phyloP scores from a whole-genome alignment of 2,329 filamentous ascomycete genomes.

The Ophiostoma fasciatum region DNA sequence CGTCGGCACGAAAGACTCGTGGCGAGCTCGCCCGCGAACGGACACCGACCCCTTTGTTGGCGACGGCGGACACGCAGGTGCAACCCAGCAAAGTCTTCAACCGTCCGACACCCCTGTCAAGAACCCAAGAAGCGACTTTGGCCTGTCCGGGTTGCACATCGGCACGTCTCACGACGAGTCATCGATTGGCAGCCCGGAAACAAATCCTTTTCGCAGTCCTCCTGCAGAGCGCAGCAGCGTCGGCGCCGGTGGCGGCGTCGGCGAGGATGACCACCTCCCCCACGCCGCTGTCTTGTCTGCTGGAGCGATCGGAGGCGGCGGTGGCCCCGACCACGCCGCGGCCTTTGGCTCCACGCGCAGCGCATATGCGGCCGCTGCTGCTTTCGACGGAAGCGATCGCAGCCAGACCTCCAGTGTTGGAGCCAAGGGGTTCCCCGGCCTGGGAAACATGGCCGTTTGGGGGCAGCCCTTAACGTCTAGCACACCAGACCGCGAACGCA shows the following conservation, averaged over 20 bases:
- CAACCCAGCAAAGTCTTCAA: conserved; percentile 45
- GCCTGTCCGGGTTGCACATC: conserved; percentile 44
- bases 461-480: conserved; percentile 42
- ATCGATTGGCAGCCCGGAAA: conserved; percentile 78
- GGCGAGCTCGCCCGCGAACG: conserved; percentile 47
- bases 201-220: conserved; percentile 91
- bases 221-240: conserved; percentile 46
- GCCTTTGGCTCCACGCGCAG: conserved; percentile 40
- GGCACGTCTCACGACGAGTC: conserved; percentile 45
- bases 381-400: conserved; percentile 63
- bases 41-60: conserved; percentile 62
- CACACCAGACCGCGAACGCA: conserved; percentile 52
- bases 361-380: conserved; percentile 29
- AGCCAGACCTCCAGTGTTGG: conserved; percentile 87
- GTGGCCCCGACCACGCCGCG: conserved; percentile 26
- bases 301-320: conserved; percentile 23
- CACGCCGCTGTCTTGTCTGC: neutral
- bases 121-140: conserved; percentile 41
- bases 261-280: conserved; percentile 25
- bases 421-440: conserved; percentile 53
- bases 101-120: conserved; percentile 40
- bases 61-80: conserved; percentile 47
- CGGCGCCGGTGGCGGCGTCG: no score
- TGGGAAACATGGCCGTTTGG: conserved; percentile 50
- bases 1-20: conserved; percentile 28